These are phyloP conservation scores for Candida sp. DNA, from an alignment of 1,139 yeast genomes.

Conservation along the genomic window DNA sequence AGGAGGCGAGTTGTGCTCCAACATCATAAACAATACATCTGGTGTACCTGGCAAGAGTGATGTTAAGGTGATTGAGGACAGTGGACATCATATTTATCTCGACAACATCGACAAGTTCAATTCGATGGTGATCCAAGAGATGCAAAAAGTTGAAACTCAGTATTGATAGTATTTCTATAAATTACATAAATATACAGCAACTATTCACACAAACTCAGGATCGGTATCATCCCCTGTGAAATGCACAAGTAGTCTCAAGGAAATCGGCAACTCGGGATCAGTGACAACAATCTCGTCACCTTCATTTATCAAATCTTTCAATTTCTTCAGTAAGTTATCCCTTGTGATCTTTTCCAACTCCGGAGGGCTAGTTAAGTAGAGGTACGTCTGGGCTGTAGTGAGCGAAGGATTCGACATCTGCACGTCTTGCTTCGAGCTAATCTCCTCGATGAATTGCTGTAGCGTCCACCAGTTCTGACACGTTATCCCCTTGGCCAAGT, in stretches of 20 bases:
- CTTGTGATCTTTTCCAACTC: slow-evolving; percentile 53
- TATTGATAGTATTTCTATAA: not conserved
- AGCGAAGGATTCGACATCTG: slow-evolving; percentile 57
- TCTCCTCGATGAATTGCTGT: slow-evolving; percentile 50
- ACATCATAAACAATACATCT: slow-evolving; percentile 29
- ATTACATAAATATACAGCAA: not conserved
- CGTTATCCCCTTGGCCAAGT: slow-evolving; percentile 32
- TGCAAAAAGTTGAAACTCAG: slow-evolving; percentile 20
- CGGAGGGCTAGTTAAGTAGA: slow-evolving; percentile 59
- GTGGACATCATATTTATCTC: slow-evolving; percentile 77
- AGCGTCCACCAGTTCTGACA: slow-evolving; percentile 48
- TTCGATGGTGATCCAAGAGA: slow-evolving; percentile 40
- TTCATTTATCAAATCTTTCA: slow-evolving; percentile 41
- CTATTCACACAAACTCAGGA: slow-evolving; percentile 13
- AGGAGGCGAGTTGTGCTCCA: slow-evolving; percentile 55
- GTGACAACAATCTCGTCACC: slow-evolving; percentile 62
- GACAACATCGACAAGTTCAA: slow-evolving; percentile 63
- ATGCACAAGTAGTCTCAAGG: slow-evolving; percentile 28
- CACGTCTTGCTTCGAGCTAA: slow-evolving; percentile 34
- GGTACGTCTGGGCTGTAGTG: slow-evolving; percentile 40
- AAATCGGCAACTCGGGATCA: slow-evolving; percentile 58
- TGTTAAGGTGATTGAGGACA: slow-evolving; percentile 50
- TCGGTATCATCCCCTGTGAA: slow-evolving; percentile 26
- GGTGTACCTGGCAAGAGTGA: slow-evolving; percentile 29
- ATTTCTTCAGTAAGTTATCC: slow-evolving; percentile 41